Conservation (phyloP, 345 rosid genomes). For the Laguncularia racemosa region DNA sequence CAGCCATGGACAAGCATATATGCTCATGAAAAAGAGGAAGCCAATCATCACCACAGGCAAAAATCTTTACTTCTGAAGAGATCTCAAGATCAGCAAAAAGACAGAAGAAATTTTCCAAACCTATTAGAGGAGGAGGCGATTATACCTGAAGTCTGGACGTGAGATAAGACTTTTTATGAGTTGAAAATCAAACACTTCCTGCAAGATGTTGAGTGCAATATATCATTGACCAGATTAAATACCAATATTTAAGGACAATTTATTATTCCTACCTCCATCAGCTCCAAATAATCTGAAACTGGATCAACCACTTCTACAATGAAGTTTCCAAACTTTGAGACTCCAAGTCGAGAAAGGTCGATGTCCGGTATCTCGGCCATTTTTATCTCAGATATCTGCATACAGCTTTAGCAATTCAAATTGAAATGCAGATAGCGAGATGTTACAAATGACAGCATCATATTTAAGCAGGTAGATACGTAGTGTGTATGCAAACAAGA, state of each 20-base stretch:
- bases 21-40: neutral
- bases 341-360: constrained; percentile 67
- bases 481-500: no score
- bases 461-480: no score
- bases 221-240: neutral
- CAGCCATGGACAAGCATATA: no score
- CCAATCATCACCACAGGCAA: neutral
- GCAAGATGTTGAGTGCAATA: constrained; percentile 22
- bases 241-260: neutral
- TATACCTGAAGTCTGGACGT: constrained; percentile 68
- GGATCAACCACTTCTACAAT: constrained; percentile 84
- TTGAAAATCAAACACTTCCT: constrained; percentile 81
- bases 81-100: neutral
- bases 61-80: neutral
- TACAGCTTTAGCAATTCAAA: constrained; percentile 6
- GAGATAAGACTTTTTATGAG: constrained; percentile 74
- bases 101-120: neutral
- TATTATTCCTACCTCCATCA: constrained; percentile 67
- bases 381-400: constrained; percentile 83
- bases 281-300: constrained; percentile 81
- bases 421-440: neutral
- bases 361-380: constrained; percentile 76
- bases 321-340: constrained; percentile 59
- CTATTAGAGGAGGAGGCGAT: constrained; percentile 4
- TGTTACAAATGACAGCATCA: no score